Percentiles rank a stretch among this genome's conserved stretches.
Evolutionary conservation across 164 flowering plant genomes (phyloP).

Genomic region (Nymphaea thermarum): DNA sequence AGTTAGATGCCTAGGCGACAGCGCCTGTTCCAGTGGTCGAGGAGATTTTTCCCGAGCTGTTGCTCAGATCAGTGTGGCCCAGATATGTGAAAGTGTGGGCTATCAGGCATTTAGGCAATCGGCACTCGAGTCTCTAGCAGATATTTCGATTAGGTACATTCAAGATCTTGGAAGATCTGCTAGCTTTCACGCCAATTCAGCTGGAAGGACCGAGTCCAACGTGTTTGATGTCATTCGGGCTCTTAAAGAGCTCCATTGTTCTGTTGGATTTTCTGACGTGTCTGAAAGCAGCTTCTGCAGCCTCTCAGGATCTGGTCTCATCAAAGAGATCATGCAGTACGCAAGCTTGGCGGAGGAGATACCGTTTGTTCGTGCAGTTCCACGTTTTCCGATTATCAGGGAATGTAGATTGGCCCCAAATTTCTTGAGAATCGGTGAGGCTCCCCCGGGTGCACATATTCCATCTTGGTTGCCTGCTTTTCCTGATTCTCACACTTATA

Average conservation of each 20-base stretch:
- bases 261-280: constrained; percentile 58
- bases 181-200: constrained; percentile 30
- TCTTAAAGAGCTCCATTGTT: constrained; percentile 46
- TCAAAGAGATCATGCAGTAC: constrained; percentile 38
- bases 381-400: constrained; percentile 54
- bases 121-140: constrained; percentile 53
- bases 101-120: constrained; percentile 61
- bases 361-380: constrained; percentile 64
- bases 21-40: constrained; percentile 8
- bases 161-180: constrained; percentile 47
- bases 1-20: neutral
- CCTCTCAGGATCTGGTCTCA: constrained; percentile 30
- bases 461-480: constrained; percentile 92
- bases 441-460: constrained; percentile 50
- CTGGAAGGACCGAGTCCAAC: constrained; percentile 60
- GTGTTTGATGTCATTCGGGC: constrained; percentile 65
- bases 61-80: constrained; percentile 68
- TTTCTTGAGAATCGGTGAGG: constrained; percentile 59
- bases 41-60: constrained; percentile 38
- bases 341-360: constrained; percentile 40
- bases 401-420: constrained; percentile 36
- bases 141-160: constrained; percentile 43
- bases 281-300: constrained; percentile 36
- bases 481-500: constrained; percentile 86
- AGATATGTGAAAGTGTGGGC: constrained; percentile 62